Conservation (phyloP, 192 early-diverging fungal genomes). For the Chytriomyces sp. region DNA sequence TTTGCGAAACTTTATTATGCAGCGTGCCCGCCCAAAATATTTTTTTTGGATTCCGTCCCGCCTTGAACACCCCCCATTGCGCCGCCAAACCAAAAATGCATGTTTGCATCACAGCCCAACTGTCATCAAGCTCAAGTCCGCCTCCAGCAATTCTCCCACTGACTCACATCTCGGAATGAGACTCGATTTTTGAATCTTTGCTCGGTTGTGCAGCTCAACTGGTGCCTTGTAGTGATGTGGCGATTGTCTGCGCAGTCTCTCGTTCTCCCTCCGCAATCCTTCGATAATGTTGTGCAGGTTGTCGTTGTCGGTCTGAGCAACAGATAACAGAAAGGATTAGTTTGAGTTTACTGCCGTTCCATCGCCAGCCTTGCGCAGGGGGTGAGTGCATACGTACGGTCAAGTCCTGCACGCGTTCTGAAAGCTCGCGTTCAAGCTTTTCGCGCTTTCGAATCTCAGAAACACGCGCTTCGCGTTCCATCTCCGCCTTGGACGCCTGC, state of each 20-base stretch:
- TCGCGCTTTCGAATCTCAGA: conserved; percentile 1
- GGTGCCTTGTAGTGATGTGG: neutral
- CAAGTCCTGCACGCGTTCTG: neutral
- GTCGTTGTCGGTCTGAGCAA: conserved; percentile 12
- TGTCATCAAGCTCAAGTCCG: conserved; percentile 23
- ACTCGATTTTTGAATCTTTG: neutral
- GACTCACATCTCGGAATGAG: neutral
- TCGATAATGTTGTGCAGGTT: conserved; percentile 22
- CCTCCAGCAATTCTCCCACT: conserved; percentile 20
- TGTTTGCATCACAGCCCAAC: neutral
- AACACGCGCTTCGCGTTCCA: conserved; percentile 22
- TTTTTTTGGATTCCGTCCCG: too few species aligned
- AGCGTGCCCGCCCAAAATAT: too few species aligned
- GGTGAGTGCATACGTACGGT: neutral
- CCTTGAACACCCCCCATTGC: too few species aligned
- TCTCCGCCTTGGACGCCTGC: conserved; percentile 1
- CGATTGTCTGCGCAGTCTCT: neutral
- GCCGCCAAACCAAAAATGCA: too few species aligned
- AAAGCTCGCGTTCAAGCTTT: conserved; percentile 7
- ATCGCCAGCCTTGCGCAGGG: neutral
- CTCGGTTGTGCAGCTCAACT: neutral
- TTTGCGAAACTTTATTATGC: too few species aligned
- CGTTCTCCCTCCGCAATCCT: conserved; percentile 16
- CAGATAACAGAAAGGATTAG: neutral
- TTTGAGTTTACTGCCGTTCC: neutral